phyloP scores from a whole-genome alignment of 257 asterid genomes.

The Scutellaria barbata region DNA sequence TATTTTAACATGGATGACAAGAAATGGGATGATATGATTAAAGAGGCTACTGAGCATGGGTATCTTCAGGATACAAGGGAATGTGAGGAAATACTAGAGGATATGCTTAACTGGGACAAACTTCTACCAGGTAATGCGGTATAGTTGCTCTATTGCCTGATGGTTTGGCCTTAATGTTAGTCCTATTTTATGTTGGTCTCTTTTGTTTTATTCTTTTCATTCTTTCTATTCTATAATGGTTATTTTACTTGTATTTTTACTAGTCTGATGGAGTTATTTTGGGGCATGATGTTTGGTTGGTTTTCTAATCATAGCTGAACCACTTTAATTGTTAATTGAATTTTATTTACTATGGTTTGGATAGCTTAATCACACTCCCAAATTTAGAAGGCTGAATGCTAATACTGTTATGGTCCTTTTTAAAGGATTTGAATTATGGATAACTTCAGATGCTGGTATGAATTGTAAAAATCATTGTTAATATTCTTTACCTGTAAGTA shows the following conservation, averaged over 20 bases:
- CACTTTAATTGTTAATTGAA: constrained; percentile 4
- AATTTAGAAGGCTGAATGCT: constrained; percentile 9
- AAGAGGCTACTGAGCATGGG: constrained; percentile 68
- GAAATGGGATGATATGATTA: constrained; percentile 85
- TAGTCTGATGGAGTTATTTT: constrained; percentile 20
- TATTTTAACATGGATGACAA: constrained; percentile 67
- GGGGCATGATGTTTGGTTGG: constrained; percentile 16
- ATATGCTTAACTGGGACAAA: constrained; percentile 84
- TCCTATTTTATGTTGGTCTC: background rate
- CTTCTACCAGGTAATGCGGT: constrained; percentile 77
- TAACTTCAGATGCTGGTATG: constrained; percentile 8
- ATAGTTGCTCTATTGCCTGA: constrained; percentile 18
- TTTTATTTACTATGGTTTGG: background rate
- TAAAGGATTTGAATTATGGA: constrained; percentile 6
- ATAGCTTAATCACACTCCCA: background rate
- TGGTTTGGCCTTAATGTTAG: constrained; percentile 15
- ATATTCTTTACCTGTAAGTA: background rate
- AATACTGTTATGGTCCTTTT: background rate
- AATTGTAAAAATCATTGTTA: background rate
- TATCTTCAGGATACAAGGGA: constrained; percentile 69
- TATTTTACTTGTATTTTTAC: constrained; percentile 14
- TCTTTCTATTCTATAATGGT: background rate
- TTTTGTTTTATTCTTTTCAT: background rate
- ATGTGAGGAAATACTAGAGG: constrained; percentile 81
- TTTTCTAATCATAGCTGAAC: constrained; percentile 20